A percentile compares a stretch with the other conserved stretches of the same genome.
These are phyloP conservation scores for Parietichytrium sp. DNA, from an alignment of 108 stramenopile species.

Conservation along the genomic window DNA sequence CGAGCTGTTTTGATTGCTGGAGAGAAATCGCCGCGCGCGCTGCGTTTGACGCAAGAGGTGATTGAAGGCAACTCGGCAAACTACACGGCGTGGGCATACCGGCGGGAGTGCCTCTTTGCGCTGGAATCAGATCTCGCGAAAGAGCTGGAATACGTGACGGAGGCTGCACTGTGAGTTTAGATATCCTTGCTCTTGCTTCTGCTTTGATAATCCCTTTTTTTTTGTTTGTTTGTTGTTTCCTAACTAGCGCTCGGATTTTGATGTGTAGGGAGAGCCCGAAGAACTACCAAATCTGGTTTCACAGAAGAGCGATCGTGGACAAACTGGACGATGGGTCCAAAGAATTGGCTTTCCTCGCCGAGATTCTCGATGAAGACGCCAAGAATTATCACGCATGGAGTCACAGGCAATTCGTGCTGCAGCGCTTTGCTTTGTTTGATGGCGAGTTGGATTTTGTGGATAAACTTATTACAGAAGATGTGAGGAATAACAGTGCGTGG, in stretches of 20 bases:
- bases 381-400: constrained; percentile 99
- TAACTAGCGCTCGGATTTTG: too few relatives aligned
- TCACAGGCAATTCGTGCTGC: constrained; percentile 85
- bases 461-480: constrained; percentile 68
- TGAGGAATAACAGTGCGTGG: constrained; percentile 97
- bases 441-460: constrained; percentile 75
- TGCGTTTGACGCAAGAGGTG: constrained; percentile 75
- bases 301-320: constrained; percentile 85
- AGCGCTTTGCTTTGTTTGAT: constrained; percentile 61
- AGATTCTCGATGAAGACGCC: constrained; percentile 76
- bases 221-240: too few relatives aligned
- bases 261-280: constrained; percentile 92
- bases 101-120: constrained; percentile 68
- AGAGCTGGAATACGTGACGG: constrained; percentile 73
- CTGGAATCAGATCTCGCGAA: constrained; percentile 43
- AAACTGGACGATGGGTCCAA: constrained; percentile 51
- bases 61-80: constrained; percentile 86
- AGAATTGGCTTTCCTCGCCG: constrained; percentile 78
- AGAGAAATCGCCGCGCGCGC: constrained; percentile 73
- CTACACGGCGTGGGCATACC: constrained; percentile 95
- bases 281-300: constrained; percentile 98
- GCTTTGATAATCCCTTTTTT: too few relatives aligned
- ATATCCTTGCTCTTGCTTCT: too few relatives aligned
- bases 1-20: constrained; percentile 68
- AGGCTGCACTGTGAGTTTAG: not conserved